Evolutionary conservation across 202 grass and related monocot species (phyloP), one percentile per base, ranked within the genome.

Genomic region (Setaria viridis): DNA sequence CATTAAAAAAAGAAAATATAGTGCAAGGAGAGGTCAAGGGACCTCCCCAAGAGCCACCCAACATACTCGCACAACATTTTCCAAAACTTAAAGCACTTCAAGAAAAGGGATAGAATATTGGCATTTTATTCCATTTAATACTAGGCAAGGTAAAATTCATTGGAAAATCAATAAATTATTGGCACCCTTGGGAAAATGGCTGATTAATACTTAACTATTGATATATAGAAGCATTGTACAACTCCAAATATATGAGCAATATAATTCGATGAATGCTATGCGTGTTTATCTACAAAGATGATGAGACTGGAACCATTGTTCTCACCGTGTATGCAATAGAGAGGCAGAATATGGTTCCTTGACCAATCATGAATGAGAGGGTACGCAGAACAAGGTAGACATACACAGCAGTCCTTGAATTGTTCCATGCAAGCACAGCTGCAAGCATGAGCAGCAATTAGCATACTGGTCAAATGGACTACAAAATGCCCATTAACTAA

Each of bases 281-380:
- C 9, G 30, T 11, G n/a, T 69, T 39, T 42, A 50, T 16, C 6
- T 9, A 55, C 19, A 42, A 51, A 21, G 11, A 39, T 47, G 34
- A 43, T 25, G 8, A 3, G 32, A 54, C 62, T n/a, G 2, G 6
- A 15, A 69, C 50, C 17, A 9, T 12, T 37, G 8, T 47, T 42
- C 68, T 70, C 47, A 98, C 95, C 82, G 89, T 87, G 89, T 98
- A 98, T 33, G 95, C 85, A 32, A 91, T 71, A 32, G 93, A 70
- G 4, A 98, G 88, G 83, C 87, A 91, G 54, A 89, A 81, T 84
- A 95, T 93, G 82, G 92, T 95, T 82, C 93, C 95, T 92, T 95
- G 91, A 43, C 95, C 94, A 49, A 98, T 77, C 74, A 93, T 85
- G 39, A 83, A 91, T 7, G 95, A 89, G 13, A 98, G 62, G 3